These are phyloP conservation scores for Neurospora pannonica DNA, from an alignment of 495 filamentous ascomycete species.

Conservation along the genomic window DNA sequence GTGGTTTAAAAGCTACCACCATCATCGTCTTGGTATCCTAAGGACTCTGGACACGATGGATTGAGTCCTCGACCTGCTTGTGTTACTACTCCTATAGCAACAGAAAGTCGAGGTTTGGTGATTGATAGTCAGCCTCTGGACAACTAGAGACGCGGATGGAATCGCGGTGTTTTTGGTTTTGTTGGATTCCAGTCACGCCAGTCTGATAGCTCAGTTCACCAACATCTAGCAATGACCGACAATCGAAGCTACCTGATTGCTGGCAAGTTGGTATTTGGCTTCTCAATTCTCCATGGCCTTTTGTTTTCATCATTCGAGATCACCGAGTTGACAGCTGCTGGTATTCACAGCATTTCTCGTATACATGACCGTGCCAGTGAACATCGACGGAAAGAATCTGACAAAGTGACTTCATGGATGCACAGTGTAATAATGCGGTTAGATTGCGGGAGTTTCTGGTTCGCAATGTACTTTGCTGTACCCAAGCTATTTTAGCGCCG, in stretches of 20 bases:
- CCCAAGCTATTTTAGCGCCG: neutral
- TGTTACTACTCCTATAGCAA: neutral
- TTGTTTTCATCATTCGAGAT: neutral
- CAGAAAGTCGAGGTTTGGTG: neutral
- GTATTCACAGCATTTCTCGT: neutral
- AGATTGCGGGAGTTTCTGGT: neutral
- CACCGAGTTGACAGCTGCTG: neutral
- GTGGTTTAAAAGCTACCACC: neutral
- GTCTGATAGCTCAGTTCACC: neutral
- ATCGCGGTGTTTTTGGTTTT: neutral
- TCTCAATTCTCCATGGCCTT: neutral
- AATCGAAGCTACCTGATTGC: neutral
- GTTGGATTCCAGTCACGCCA: neutral
- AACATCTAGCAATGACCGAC: neutral
- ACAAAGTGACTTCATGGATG: constrained; percentile 11
- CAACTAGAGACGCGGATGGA: neutral
- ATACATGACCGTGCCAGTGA: neutral
- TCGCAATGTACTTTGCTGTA: neutral
- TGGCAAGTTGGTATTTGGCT: neutral
- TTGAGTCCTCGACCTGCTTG: neutral
- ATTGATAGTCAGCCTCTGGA: neutral
- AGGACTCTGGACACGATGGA: neutral
- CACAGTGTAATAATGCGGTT: constrained; percentile 7
- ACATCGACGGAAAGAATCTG: neutral
- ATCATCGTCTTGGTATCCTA: neutral